These are phyloP conservation scores for Exsudoporus frostii DNA, from an alignment of 768 basidiomycete genomes.

Conservation along the genomic window DNA sequence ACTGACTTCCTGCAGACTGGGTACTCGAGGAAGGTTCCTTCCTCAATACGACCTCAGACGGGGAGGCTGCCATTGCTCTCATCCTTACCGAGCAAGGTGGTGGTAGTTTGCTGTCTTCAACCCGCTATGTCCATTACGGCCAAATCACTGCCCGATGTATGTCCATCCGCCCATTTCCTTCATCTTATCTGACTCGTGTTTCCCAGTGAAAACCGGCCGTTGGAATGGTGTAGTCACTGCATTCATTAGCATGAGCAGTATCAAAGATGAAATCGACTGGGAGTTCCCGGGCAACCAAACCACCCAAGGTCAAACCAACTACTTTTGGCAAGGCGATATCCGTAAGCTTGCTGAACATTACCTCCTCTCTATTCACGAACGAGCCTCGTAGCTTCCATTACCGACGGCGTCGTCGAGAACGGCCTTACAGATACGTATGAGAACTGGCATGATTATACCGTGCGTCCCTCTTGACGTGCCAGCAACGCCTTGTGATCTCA, in stretches of 20 bases:
- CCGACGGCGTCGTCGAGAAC: conserved; percentile 46
- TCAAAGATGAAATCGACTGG: conserved; percentile 89
- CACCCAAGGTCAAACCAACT: conserved; percentile 72
- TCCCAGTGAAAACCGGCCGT: conserved; percentile 68
- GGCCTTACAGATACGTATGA: conserved; percentile 60
- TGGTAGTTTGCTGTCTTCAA: conserved; percentile 76
- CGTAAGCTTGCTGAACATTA: conserved; percentile 39
- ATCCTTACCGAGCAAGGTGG: conserved; percentile 66
- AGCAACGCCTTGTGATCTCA: not conserved
- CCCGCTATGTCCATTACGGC: conserved; percentile 81
- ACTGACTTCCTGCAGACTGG: conserved; percentile 50
- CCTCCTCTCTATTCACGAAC: not conserved
- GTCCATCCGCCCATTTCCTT: not conserved
- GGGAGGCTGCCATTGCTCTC: conserved; percentile 60
- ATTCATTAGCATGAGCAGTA: conserved; percentile 79
- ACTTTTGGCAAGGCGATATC: conserved; percentile 72
- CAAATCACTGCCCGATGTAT: conserved; percentile 62
- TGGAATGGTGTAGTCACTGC: conserved; percentile 84
- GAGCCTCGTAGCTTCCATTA: conserved; percentile 37
- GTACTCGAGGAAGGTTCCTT: conserved; percentile 64
- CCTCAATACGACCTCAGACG: conserved; percentile 57
- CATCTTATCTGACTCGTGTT: not conserved
- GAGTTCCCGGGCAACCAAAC: conserved; percentile 69
- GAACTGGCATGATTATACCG: conserved; percentile 76
- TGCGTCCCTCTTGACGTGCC: conserved; percentile 32